Evolutionary conservation across 176 grass and related monocot species (phyloP).

Genomic region (Cenchrus americanus): DNA sequence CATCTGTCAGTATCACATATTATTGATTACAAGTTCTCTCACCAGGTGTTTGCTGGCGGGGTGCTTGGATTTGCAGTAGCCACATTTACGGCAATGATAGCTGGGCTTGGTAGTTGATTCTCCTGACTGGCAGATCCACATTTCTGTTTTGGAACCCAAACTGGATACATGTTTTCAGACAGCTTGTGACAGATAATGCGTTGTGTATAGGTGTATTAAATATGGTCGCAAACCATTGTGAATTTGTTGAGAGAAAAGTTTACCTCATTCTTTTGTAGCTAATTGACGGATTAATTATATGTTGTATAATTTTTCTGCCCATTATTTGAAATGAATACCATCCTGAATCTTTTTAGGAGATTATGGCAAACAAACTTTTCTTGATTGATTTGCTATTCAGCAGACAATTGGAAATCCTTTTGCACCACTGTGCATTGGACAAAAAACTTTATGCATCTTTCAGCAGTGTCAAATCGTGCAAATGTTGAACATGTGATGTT

Average conservation of each 20-base stretch:
- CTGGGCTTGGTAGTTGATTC: conserved; percentile 59
- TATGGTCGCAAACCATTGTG: conserved; percentile 8
- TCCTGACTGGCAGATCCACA: conserved; percentile 22
- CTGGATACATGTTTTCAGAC: conserved; percentile 19
- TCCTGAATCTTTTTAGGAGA: neutral
- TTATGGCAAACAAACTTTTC: neutral
- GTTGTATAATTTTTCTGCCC: conserved; percentile 5
- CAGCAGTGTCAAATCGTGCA: neutral
- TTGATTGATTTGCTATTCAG: neutral
- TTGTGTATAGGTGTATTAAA: conserved; percentile 40
- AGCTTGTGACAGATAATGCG: conserved; percentile 28
- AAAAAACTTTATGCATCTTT: neutral
- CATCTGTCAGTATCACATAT: neutral
- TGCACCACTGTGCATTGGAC: neutral
- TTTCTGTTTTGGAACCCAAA: conserved; percentile 42
- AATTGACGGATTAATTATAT: conserved; percentile 10
- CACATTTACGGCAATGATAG: conserved; percentile 62
- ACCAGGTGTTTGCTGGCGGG: conserved; percentile 68
- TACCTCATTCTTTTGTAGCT: conserved; percentile 54
- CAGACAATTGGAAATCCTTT: neutral
- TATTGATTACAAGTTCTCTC: neutral
- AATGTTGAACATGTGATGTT: neutral
- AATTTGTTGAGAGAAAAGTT: conserved; percentile 11
- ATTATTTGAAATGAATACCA: conserved; percentile 12
- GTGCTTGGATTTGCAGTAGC: conserved; percentile 82